These are phyloP conservation scores for Rhizopogon sp. DNA, from an alignment of 768 basidiomycete genomes.

Conservation along the genomic window DNA sequence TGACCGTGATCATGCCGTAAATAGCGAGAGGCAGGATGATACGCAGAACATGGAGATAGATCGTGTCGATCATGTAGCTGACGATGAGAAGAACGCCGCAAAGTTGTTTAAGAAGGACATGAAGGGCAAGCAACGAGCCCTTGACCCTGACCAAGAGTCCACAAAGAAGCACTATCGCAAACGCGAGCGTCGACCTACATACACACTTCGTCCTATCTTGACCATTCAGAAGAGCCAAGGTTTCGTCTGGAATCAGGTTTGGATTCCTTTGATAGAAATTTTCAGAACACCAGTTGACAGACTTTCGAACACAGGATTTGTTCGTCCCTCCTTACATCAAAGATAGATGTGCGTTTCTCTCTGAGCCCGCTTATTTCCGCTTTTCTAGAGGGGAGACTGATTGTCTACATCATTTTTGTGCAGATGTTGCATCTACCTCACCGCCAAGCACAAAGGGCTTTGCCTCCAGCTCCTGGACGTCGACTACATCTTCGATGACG, in stretches of 20 bases:
- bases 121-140: conserved; percentile 79
- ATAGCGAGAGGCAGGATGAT: conserved; percentile 33
- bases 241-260: conserved; percentile 88
- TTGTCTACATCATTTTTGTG: conserved; percentile 3
- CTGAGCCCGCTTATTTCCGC: conserved; percentile 11
- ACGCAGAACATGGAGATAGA: conserved; percentile 57
- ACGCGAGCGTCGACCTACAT: conserved; percentile 53
- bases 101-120: conserved; percentile 49
- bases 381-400: conserved; percentile 9
- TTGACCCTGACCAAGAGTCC: conserved; percentile 58
- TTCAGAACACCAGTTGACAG: neutral
- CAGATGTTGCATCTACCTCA: conserved; percentile 81
- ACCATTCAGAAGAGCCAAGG: conserved; percentile 86
- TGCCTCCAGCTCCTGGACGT: conserved; percentile 63
- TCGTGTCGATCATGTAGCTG: conserved; percentile 25
- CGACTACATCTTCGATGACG: conserved; percentile 58
- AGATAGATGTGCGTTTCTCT: conserved; percentile 69
- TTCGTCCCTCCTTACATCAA: conserved; percentile 89
- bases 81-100: conserved; percentile 31
- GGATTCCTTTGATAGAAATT: conserved; percentile 17
- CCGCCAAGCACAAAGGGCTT: conserved; percentile 67
- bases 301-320: conserved; percentile 52
- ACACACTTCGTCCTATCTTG: conserved; percentile 72
- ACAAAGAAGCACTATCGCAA: conserved; percentile 42
- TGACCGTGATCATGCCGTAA: conserved; percentile 25